Evolutionary conservation across 805 yeast species (phyloP).

Genomic region (Starmerella potacharoeniae): DNA sequence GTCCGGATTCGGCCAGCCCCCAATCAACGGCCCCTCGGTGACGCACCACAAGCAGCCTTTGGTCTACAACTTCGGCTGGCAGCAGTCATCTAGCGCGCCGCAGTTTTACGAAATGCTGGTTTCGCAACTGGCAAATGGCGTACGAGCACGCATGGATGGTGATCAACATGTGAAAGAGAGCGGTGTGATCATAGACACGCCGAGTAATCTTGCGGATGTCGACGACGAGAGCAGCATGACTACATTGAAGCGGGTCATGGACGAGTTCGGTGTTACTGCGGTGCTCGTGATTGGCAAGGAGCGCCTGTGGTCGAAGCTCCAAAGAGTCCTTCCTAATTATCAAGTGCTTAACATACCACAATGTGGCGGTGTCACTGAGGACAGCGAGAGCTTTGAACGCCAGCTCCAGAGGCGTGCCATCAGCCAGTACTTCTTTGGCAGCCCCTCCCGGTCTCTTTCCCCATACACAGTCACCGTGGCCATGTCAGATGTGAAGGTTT

Average conservation of each 20-base stretch:
- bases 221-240: constrained; percentile 38
- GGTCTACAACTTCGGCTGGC: constrained; percentile 71
- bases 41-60: constrained; percentile 76
- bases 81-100: constrained; percentile 44
- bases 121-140: constrained; percentile 40
- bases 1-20: constrained; percentile 66
- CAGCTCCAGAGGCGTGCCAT: constrained; percentile 65
- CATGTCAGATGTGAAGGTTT: constrained; percentile 47
- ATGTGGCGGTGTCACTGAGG: constrained; percentile 60
- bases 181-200: constrained; percentile 67
- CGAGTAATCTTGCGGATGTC: constrained; percentile 31
- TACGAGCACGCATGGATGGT: constrained; percentile 36
- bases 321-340: constrained; percentile 30
- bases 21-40: constrained; percentile 40
- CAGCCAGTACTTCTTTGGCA: constrained; percentile 84
- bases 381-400: constrained; percentile 50
- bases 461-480: constrained; percentile 79
- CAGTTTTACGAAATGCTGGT: constrained; percentile 42
- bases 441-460: constrained; percentile 46
- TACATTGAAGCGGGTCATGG: constrained; percentile 39
- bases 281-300: constrained; percentile 70
- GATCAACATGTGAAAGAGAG: constrained; percentile 37
- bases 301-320: constrained; percentile 50
- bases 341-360: constrained; percentile 9
- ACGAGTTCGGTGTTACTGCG: constrained; percentile 42